These are phyloP conservation scores for Boletus rex-veris DNA, from an alignment of 768 basidiomycete species.

Conservation along the genomic window DNA sequence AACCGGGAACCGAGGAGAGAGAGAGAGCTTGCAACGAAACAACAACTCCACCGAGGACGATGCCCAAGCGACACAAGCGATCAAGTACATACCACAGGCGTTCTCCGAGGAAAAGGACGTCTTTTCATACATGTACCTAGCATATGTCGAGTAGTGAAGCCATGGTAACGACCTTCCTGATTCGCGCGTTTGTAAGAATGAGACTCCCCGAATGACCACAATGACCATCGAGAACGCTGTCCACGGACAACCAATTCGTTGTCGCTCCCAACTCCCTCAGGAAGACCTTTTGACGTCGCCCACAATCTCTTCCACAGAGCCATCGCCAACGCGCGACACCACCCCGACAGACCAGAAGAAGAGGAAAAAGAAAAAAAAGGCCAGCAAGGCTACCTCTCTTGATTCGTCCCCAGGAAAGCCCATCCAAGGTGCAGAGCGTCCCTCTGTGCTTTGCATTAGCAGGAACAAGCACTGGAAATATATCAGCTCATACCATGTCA, in stretches of 20 bases:
- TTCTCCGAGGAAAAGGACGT: background rate
- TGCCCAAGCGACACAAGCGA: no score
- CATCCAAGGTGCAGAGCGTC: slow-evolving; percentile 43
- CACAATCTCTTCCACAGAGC: slow-evolving; percentile 9
- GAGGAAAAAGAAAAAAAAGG: slow-evolving; percentile 62
- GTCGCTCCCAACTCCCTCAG: background rate
- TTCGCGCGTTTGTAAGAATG: background rate
- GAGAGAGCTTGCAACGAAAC: no score
- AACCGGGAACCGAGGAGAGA: background rate
- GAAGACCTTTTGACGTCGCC: background rate
- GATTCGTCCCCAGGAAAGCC: slow-evolving; percentile 26
- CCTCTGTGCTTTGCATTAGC: slow-evolving; percentile 77
- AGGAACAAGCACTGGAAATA: slow-evolving; percentile 94
- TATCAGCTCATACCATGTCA: slow-evolving; percentile 86
- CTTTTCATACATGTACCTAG: no score
- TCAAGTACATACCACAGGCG: no score
- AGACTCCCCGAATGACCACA: background rate
- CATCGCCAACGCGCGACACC: slow-evolving; percentile 19
- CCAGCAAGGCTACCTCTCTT: slow-evolving; percentile 38
- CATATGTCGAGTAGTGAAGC: background rate
- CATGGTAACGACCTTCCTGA: slow-evolving; percentile 14
- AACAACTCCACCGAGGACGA: no score
- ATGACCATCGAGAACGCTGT: background rate
- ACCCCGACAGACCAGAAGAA: slow-evolving; percentile 48
- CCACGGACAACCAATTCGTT: no score